Evolutionary conservation across 495 filamentous ascomycete species (phyloP), one percentile per base, ranked within the genome.

Genomic region (Penicillium bialowiezense): DNA sequence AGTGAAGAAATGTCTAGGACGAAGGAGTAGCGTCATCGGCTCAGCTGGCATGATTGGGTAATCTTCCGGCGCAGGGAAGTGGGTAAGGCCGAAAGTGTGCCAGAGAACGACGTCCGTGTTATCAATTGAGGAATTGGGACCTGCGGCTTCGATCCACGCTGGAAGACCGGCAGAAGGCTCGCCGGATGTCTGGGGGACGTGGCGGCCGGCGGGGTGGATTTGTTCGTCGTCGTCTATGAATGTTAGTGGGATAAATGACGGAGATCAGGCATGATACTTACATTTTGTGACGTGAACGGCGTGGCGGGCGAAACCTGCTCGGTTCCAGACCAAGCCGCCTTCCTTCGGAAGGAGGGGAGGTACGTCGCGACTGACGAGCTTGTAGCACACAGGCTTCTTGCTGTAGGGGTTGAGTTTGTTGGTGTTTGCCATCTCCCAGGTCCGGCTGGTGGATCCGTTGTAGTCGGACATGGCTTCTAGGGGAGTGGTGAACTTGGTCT

Each of bases 41-140:
- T 95, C 90, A 0, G 86, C 88, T 2, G 91, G 92, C 92, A 97
- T 97, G 57, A 97, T 77, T 24, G 92, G 92, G 70, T 88, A 97
- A 64, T 97, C 92, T 61, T 97, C 92, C 0, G 91, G 91, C 1
- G 89, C 69, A 0, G 92, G 91, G 77, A 96, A 95, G 65, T 97
- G 92, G 7, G 86, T 91, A 5, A 96, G 72, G 23, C 92, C 92
- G 59, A 96, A 97, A 0, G 92, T 97, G 68, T 97, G 92, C 92
- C 92, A 97, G 17, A 97, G 79, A 3, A 97, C 92, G 18, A 96
- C 68, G 67, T 97, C 88, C 6, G 84, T 87, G 69, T 96, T 87
- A 20, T 89, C 89, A 54, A 96, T 86, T 31, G 73, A 83, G 55
- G 74, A 81, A 34, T 69, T 73, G n/a, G 84, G 82, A 47, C 90